A percentile compares a stretch with the other conserved stretches of the same genome.
Conservation (phyloP, 441 rosid genomes). For the Dalechampia spathulata region DNA sequence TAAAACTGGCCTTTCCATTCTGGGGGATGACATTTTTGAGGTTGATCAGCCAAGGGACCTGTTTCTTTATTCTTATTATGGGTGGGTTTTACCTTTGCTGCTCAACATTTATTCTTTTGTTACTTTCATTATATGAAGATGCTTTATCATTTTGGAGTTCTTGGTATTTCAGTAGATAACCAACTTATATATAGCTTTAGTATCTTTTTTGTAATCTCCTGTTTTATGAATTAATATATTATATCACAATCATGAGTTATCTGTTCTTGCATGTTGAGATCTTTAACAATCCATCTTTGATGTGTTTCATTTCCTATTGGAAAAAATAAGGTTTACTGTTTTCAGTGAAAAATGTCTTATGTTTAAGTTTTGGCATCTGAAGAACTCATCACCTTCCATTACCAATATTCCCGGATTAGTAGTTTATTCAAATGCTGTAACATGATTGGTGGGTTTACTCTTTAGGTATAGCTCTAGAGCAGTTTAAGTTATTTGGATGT, state of each 20-base stretch:
- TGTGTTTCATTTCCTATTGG: no score
- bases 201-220: no score
- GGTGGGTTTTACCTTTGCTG: conserved; percentile 48
- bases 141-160: background rate
- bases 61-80: conserved; percentile 87
- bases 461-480: background rate
- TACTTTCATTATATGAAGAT: conserved; percentile 6
- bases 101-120: background rate
- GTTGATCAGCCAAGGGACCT: conserved; percentile 86
- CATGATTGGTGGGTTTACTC: background rate
- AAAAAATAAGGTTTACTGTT: no score
- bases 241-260: no score
- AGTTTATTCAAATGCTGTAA: background rate
- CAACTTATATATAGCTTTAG: background rate
- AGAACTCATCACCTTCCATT: background rate
- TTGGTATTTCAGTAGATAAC: background rate
- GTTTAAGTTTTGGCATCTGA: background rate
- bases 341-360: background rate
- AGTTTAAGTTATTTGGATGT: background rate
- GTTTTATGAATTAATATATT: no score
- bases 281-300: no score
- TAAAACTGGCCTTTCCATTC: conserved; percentile 62
- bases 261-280: no score
- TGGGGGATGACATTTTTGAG: conserved; percentile 82
- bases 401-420: background rate